A percentile compares a stretch with the other conserved stretches of the same genome.
Conservation (phyloP, 768 basidiomycete species). For the Rickenella mellea region DNA sequence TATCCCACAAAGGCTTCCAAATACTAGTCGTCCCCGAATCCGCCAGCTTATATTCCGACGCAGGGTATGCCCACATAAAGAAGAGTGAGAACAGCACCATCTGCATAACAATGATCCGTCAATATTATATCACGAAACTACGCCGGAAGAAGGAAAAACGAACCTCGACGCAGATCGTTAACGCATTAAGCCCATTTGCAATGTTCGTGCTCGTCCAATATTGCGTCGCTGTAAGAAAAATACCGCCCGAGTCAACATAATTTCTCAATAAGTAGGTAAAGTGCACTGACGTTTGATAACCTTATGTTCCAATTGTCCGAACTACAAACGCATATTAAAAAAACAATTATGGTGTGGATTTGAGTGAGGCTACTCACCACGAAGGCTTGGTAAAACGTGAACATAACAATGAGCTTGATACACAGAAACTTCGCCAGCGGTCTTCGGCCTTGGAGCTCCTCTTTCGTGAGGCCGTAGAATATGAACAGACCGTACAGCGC, state of each 20-base stretch:
- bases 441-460: constrained; percentile 66
- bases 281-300: constrained; percentile 51
- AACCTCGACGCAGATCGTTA: constrained; percentile 80
- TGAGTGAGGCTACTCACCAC: constrained; percentile 34
- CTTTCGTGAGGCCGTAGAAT: constrained; percentile 74
- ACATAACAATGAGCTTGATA: constrained; percentile 83
- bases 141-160: constrained; percentile 9
- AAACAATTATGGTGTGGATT: not conserved
- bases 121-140: constrained; percentile 4
- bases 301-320: constrained; percentile 51
- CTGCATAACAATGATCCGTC: constrained; percentile 22
- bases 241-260: not conserved
- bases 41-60: constrained; percentile 51
- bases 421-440: constrained; percentile 80
- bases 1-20: constrained; percentile 66
- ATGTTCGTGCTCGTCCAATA: constrained; percentile 85
- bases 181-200: constrained; percentile 73
- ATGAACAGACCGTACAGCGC: constrained; percentile 81
- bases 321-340: constrained; percentile 28
- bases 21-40: constrained; percentile 40
- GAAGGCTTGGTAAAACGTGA: constrained; percentile 83
- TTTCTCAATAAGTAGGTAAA: not conserved
- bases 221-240: constrained; percentile 39
- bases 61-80: constrained; percentile 81
- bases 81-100: constrained; percentile 74